phyloP scores from a whole-genome alignment of 2,329 filamentous ascomycete species.

The Aulographum hederae region DNA sequence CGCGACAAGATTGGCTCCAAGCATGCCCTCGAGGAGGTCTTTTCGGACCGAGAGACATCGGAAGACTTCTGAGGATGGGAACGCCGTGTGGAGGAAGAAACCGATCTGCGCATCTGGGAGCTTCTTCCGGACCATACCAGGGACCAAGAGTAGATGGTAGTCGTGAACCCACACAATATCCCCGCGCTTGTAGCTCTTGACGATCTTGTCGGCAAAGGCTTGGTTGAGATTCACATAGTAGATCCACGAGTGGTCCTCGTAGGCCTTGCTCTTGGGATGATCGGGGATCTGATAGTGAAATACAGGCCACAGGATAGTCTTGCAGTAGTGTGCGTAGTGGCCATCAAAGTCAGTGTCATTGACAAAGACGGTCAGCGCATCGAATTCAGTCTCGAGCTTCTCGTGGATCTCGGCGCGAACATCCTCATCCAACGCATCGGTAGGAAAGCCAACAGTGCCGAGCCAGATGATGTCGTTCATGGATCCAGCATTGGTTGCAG shows the following conservation, averaged over 20 bases:
- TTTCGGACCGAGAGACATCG: conserved; percentile 75
- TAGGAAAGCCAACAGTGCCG: conserved; percentile 85
- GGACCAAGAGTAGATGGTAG: conserved; percentile 81
- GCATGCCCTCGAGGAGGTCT: conserved; percentile 76
- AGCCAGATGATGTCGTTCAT: conserved; percentile 61
- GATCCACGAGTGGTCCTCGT: conserved; percentile 91
- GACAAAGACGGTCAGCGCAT: conserved; percentile 70
- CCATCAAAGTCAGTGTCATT: conserved; percentile 86
- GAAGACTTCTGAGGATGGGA: conserved; percentile 92
- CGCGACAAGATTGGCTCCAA: conserved; percentile 79
- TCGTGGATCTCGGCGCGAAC: conserved; percentile 73
- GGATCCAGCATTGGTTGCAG: conserved; percentile 50
- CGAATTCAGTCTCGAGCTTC: conserved; percentile 50
- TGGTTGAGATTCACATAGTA: conserved; percentile 89
- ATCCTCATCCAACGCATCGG: conserved; percentile 59
- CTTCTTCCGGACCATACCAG: conserved; percentile 75
- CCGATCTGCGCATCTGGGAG: conserved; percentile 87
- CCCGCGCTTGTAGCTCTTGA: conserved; percentile 82
- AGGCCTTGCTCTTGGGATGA: conserved; percentile 94
- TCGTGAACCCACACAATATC: conserved; percentile 93
- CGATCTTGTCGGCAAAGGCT: conserved; percentile 77
- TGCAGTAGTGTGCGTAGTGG: conserved; percentile 92
- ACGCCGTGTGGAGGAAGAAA: conserved; percentile 88
- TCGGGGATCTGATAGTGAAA: conserved; percentile 98
- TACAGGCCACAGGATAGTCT: conserved; percentile 92